Evolutionary conservation across 441 rosid species (phyloP).

Genomic region (Mallotus japonicus): DNA sequence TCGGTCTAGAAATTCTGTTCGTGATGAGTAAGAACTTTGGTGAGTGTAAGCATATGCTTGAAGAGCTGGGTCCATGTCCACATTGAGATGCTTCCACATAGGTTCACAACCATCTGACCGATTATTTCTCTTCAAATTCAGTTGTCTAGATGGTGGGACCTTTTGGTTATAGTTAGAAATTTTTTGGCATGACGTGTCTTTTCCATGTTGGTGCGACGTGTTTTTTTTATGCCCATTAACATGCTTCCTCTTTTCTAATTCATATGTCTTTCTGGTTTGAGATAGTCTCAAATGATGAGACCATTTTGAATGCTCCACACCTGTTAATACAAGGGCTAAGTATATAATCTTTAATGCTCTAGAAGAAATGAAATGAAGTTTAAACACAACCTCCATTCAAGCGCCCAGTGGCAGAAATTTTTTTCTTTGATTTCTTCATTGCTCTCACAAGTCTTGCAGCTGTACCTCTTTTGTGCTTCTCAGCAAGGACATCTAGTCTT

Average conservation of each 20-base stretch:
- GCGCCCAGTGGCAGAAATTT: conserved; percentile 32
- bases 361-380: background rate
- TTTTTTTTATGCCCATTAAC: conserved; percentile 19
- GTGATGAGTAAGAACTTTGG: conserved; percentile 22
- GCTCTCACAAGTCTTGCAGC: conserved; percentile 52
- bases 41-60: conserved; percentile 26
- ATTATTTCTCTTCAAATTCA: conserved; percentile 29
- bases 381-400: conserved; percentile 17
- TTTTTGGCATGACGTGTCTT: background rate
- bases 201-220: conserved; percentile 18
- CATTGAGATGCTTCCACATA: conserved; percentile 14
- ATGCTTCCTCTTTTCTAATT: conserved; percentile 26
- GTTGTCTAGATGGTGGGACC: conserved; percentile 27
- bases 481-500: conserved; percentile 46
- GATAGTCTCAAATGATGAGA: conserved; percentile 29
- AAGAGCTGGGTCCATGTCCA: conserved; percentile 25
- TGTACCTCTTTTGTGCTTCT: conserved; percentile 61
- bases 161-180: conserved; percentile 24
- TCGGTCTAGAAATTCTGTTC: conserved; percentile 26
- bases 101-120: conserved; percentile 14
- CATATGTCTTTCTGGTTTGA: conserved; percentile 27
- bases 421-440: conserved; percentile 36
- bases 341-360: background rate
- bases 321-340: conserved; percentile 30
- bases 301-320: conserved; percentile 37